Base-by-base conservation (phyloP, 495 filamentous ascomycete genomes). In the Glutinoglossum americanum region DNA sequence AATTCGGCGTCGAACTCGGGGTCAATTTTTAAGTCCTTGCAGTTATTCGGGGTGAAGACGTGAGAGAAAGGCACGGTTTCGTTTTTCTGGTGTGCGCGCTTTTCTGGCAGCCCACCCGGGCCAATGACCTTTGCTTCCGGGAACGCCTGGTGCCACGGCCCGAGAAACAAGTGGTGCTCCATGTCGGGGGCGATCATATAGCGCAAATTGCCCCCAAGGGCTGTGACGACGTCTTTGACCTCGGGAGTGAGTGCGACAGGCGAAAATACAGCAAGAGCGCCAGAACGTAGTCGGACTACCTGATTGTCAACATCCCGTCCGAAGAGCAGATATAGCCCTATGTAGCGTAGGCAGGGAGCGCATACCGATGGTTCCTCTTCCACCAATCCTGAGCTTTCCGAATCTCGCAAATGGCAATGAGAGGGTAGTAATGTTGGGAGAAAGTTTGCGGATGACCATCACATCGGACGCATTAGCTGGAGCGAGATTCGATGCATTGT, bases 141-240 rank as follows among this genome's bases (percentile, higher is more conserved):
- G 67, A 76, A 98, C 5, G 78, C 86, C 19, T 75, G 69, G 59
- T 84, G 79, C 93, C 92, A 98, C 13, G 83, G 70, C 0, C 83
- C 80, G 19, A 97, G 65, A 71, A 86, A 88, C 65, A 97, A 84
- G 74, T 98, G 90, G 69, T 97, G 92, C 69, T 95, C 84, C 21
- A 89, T 77, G 65, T 97, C 92, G 21, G 81, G 76, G 4, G 90
- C 89, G 11, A 89, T 76, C 59, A 97, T 79, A 73, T 97, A 96
- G 51, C 73, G 75, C 51, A 98, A 80, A 26, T 80, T 73, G 45
- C 77, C 76, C 57, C 87, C 87, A 25, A 89, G 70, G n/a, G 71
- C 68, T 30, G 73, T 63, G 41, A 94, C 71, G 45, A 78, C 83
- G 54, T 76, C 71, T 59, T 76, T 77, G n/a, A 88, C 82, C 59